Conservation (phyloP, 495 filamentous ascomycete species). For the Penicillium tannophilum region DNA sequence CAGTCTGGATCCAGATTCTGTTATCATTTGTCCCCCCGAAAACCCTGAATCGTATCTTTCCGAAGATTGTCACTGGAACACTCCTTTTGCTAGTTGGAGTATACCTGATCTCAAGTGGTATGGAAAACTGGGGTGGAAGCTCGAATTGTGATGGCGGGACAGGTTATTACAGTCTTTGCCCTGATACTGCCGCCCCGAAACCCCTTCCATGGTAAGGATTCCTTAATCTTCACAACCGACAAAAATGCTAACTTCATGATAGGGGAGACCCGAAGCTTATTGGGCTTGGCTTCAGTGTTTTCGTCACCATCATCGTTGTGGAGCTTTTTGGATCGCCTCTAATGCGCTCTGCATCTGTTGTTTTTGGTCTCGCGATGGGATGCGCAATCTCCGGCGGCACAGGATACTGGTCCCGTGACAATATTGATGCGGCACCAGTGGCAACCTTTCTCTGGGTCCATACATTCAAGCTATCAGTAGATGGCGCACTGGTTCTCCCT, state of each 20-base stretch:
- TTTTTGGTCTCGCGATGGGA: slow-evolving; percentile 74
- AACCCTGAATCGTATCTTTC: slow-evolving; percentile 72
- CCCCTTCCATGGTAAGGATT: slow-evolving; percentile 59
- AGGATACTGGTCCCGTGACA: slow-evolving; percentile 70
- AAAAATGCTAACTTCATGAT: neutral
- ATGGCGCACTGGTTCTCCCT: slow-evolving; percentile 75
- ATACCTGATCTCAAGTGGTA: slow-evolving; percentile 69
- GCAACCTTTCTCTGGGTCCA: slow-evolving; percentile 86
- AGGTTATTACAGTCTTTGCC: slow-evolving; percentile 62
- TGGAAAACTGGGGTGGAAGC: slow-evolving; percentile 80
- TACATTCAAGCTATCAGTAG: slow-evolving; percentile 76
- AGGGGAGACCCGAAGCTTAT: slow-evolving; percentile 77
- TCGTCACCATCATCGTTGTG: slow-evolving; percentile 75
- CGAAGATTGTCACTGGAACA: slow-evolving; percentile 78
- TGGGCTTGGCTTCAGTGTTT: slow-evolving; percentile 83
- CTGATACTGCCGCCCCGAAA: slow-evolving; percentile 66
- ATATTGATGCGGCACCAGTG: slow-evolving; percentile 65
- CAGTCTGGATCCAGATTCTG: slow-evolving; percentile 41
- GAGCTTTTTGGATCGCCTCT: slow-evolving; percentile 76
- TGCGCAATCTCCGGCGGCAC: slow-evolving; percentile 79
- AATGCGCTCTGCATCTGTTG: slow-evolving; percentile 69
- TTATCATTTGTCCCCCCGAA: slow-evolving; percentile 49
- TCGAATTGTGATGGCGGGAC: slow-evolving; percentile 57
- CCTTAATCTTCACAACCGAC: neutral
- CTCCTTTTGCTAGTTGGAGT: slow-evolving; percentile 74